These are phyloP conservation scores for Saccharomycopsis sp. DNA, from an alignment of 805 yeast species.

Conservation along the genomic window DNA sequence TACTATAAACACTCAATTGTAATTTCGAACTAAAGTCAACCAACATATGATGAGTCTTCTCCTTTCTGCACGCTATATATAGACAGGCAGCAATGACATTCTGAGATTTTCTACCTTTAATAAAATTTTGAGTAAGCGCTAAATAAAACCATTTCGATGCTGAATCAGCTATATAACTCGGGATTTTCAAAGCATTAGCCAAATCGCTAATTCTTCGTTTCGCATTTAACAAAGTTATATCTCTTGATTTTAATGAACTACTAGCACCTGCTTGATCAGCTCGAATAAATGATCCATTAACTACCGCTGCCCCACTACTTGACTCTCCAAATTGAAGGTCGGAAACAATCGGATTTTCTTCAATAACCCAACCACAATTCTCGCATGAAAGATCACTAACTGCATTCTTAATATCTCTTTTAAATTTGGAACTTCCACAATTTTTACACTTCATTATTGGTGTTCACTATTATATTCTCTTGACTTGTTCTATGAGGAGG, in stretches of 20 bases:
- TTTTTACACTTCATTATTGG: conserved; percentile 35
- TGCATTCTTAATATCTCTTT: conserved; percentile 46
- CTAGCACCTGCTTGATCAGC: conserved; percentile 62
- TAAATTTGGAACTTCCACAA: conserved; percentile 49
- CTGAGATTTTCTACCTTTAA: conserved; percentile 94
- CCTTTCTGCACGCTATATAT: conserved; percentile 89
- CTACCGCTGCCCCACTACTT: conserved; percentile 89
- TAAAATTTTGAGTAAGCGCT: conserved; percentile 83
- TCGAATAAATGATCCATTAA: conserved; percentile 92
- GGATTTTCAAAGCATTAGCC: conserved; percentile 70
- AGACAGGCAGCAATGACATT: conserved; percentile 93
- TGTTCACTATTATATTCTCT: no score
- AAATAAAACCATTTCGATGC: conserved; percentile 86
- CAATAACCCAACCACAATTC: conserved; percentile 79
- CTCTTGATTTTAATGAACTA: conserved; percentile 75
- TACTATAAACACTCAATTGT: conserved; percentile 85
- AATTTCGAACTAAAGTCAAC: conserved; percentile 89
- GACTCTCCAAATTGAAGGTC: conserved; percentile 94
- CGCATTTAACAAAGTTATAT: conserved; percentile 83
- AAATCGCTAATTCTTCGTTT: conserved; percentile 70
- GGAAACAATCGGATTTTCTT: conserved; percentile 90
- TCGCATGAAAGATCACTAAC: conserved; percentile 77
- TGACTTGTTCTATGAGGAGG: no score
- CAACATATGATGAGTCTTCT: conserved; percentile 87
- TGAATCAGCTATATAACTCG: conserved; percentile 78